Conservation (phyloP, 2,329 filamentous ascomycete genomes). For the Aspergillus quadrilineatus region DNA sequence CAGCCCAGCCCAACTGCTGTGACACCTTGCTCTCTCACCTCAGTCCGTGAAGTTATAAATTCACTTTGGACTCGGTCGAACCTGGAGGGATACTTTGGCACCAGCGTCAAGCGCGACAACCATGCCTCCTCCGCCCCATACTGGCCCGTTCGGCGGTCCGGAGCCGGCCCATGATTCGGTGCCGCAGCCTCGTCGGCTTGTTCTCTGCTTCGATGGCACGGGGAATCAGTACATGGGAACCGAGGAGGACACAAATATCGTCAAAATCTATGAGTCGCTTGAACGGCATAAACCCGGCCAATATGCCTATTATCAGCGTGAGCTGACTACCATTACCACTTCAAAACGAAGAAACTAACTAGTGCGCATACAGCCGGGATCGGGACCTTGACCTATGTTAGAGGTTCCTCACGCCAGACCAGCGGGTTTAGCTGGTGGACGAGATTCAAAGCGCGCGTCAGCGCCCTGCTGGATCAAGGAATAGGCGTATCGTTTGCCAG, state of each 20-base stretch:
- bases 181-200: slow-evolving; percentile 12
- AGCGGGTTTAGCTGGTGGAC: no score
- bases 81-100: neutral
- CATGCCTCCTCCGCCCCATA: slow-evolving; percentile 2
- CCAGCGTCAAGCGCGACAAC: neutral
- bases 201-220: slow-evolving; percentile 17
- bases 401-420: no score
- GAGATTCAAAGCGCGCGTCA: no score
- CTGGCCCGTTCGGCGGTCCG: neutral
- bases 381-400: no score
- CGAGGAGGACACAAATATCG: slow-evolving; percentile 12
- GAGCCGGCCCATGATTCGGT: neutral
- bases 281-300: neutral
- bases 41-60: neutral
- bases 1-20: neutral
- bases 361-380: no score
- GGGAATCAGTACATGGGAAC: slow-evolving; percentile 13
- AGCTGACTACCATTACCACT: neutral
- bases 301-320: neutral
- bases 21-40: neutral
- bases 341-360: no score
- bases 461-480: neutral
- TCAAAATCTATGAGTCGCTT: neutral
- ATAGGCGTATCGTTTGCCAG: slow-evolving; percentile 19
- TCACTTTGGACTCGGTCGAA: neutral